These are phyloP conservation scores for Solanum pennellii DNA, from an alignment of 257 asterid genomes.

Conservation along the genomic window DNA sequence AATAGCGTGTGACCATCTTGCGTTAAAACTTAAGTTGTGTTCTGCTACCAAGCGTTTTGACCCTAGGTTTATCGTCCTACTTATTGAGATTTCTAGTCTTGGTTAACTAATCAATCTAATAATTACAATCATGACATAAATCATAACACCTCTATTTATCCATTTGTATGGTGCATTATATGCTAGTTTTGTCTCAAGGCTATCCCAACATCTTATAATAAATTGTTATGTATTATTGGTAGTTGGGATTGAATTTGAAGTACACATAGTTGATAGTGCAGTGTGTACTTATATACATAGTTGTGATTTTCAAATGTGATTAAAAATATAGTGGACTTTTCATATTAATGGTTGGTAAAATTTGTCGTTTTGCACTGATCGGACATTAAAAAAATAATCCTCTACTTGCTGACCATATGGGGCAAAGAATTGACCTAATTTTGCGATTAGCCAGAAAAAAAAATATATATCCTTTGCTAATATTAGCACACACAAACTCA, in stretches of 20 bases:
- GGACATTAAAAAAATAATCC: background rate
- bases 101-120: background rate
- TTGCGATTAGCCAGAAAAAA: background rate
- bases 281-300: background rate
- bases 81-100: background rate
- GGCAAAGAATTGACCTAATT: background rate
- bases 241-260: background rate
- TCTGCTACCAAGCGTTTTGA: background rate
- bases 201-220: background rate
- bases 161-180: background rate
- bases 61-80: background rate
- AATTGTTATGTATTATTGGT: background rate
- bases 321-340: background rate
- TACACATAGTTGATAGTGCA: background rate
- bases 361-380: background rate
- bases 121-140: background rate
- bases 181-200: background rate
- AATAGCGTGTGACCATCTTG: background rate
- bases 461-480: background rate
- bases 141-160: background rate
- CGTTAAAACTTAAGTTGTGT: background rate
- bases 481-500: background rate
- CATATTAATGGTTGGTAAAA: background rate
- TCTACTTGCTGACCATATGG: background rate
- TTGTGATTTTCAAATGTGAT: background rate